Base-by-base conservation (phyloP, 1,284 basidiomycete genomes). In the Prillingera fragicola region DNA sequence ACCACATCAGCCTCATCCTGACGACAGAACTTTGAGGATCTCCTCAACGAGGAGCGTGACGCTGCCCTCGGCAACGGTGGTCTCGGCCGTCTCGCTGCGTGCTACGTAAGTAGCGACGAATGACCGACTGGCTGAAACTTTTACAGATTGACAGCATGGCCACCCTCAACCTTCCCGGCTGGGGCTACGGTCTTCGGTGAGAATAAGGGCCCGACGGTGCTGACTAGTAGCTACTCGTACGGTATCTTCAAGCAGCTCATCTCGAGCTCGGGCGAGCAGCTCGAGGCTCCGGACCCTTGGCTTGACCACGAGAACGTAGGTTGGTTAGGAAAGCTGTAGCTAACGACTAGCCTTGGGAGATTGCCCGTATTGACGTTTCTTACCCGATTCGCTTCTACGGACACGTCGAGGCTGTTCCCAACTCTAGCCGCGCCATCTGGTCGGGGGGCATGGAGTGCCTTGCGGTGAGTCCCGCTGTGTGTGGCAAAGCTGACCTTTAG, bases 171-270 rank as follows among this genome's bases (percentile, higher is more conserved):
- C 74, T 85, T 3, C 83, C 83, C 1, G 79, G 89, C 26, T 92
- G 88, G 87, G 89, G 88, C 33, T 92, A 91, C 59, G 87, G 87
- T 42, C 72, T 91, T 43, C 75, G 87, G 41, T 70, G 67, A 60
- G 51, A 61, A 7, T 9, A 14, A 19, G 15, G 8, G 22, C 22
- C 15, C 5, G 10, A 3, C 15, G 18, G 17, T 7, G 10, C 26
- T 33, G 31, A 41, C 29, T 33, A 8, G n/a, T 9, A 44, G 43
- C 39, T 87, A 90, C 77, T 83, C 86, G 64, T 91, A 90, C 57
- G 88, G 88, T 59, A 91, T 95, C 71, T 95, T 95, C 79, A 85
- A 90, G 71, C 91, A 95, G 73, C 78, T 90, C 44, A 80, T 86
- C 9, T 83, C 87, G 33, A 65, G 57, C 56, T 55, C 61, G 45